Evolutionary conservation across 371 early-diverging fungal genomes (phyloP).

Genomic region (Syncephalastrum racemosum): DNA sequence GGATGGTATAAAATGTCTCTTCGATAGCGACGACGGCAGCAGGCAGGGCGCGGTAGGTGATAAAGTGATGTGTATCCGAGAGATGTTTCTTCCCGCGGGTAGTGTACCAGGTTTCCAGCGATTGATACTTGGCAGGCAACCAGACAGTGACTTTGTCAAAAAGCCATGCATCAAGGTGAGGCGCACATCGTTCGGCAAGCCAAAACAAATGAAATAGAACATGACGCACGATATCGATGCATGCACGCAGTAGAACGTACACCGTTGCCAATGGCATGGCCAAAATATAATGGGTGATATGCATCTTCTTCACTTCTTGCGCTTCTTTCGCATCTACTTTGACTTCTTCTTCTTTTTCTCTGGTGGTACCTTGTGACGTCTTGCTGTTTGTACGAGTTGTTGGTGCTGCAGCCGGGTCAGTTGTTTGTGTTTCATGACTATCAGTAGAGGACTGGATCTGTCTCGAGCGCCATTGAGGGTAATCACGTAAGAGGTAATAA

Average conservation of each 20-base stretch:
- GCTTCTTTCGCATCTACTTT: neutral
- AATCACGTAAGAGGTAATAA: neutral
- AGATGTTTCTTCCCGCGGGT: slow-evolving; percentile 15
- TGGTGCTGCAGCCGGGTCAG: no score
- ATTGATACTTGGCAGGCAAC: slow-evolving; percentile 18
- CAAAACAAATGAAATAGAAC: slow-evolving; percentile 24
- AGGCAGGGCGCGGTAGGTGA: slow-evolving; percentile 6
- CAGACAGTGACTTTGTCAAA: slow-evolving; percentile 32
- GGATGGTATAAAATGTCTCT: neutral
- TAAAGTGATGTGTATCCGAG: neutral
- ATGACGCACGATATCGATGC: slow-evolving; percentile 18
- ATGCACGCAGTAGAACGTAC: slow-evolving; percentile 24
- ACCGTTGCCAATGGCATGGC: slow-evolving; percentile 33
- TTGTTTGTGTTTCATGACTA: neutral
- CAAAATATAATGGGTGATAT: slow-evolving; percentile 31
- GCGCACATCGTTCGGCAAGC: slow-evolving; percentile 25
- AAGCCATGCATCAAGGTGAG: slow-evolving; percentile 38
- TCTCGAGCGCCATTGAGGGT: slow-evolving; percentile 3
- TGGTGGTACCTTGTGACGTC: no score
- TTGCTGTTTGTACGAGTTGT: no score
- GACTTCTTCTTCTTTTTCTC: no score
- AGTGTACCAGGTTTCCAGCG: slow-evolving; percentile 27
- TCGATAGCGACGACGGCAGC: slow-evolving; percentile 8
- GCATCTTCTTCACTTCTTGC: slow-evolving; percentile 12
- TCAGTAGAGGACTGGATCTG: neutral